These are phyloP conservation scores for Ogataea zsoltii DNA, from an alignment of 805 yeast species.

Conservation along the genomic window DNA sequence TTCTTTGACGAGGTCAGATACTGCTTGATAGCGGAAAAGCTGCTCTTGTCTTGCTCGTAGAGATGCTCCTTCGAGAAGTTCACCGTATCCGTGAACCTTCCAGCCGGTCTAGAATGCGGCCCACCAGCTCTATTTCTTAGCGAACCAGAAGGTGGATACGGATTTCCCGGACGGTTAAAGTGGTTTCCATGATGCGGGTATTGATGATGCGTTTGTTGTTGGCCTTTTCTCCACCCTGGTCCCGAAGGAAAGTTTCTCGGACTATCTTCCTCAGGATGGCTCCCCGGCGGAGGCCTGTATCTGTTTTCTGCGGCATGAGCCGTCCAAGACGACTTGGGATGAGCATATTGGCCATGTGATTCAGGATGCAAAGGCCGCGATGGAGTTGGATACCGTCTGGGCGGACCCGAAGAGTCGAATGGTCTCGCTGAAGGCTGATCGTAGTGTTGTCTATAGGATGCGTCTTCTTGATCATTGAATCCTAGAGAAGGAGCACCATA, in stretches of 20 bases:
- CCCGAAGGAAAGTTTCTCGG: neutral
- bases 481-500: slow-evolving; percentile 11
- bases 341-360: neutral
- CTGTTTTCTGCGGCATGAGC: slow-evolving; percentile 2
- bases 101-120: neutral
- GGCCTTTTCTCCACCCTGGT: neutral
- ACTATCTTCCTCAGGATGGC: neutral
- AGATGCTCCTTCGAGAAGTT: slow-evolving; percentile 11
- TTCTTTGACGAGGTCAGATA: slow-evolving; percentile 17
- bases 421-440: neutral
- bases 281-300: slow-evolving; percentile 3
- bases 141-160: neutral
- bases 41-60: slow-evolving; percentile 16
- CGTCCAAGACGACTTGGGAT: slow-evolving; percentile 1
- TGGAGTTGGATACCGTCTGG: too few species aligned
- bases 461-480: neutral
- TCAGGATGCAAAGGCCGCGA: neutral
- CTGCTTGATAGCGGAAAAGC: slow-evolving; percentile 21
- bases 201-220: neutral
- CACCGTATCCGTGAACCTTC: neutral
- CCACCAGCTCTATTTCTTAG: neutral
- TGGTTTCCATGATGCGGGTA: neutral
- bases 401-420: neutral
- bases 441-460: neutral
- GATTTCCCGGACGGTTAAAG: neutral